Conservation (phyloP, 169 alveolate species). For the Besnoitia besnoiti region DNA sequence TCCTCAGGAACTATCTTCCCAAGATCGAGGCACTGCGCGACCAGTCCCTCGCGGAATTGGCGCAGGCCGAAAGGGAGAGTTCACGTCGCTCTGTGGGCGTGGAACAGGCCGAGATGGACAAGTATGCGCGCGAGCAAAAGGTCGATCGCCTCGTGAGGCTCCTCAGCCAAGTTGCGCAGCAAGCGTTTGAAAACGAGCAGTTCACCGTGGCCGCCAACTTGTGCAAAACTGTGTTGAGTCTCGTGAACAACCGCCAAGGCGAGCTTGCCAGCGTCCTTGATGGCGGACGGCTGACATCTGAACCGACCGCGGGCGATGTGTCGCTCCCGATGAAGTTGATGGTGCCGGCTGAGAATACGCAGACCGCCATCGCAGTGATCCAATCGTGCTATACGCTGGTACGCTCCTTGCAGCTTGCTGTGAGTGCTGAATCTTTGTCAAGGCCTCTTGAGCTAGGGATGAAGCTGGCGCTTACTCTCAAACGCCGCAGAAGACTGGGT, state of each 20-base stretch:
- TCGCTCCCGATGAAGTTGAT: neutral
- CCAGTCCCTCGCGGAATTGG: neutral
- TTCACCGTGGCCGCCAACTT: conserved; percentile 7
- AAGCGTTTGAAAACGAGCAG: neutral
- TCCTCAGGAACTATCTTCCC: conserved; percentile 5
- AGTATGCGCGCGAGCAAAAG: neutral
- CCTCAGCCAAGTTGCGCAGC: neutral
- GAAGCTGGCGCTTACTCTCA: no score
- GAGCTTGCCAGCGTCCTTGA: neutral
- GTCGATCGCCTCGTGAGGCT: neutral
- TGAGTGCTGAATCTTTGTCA: no score
- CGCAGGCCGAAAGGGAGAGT: neutral
- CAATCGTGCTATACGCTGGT: conserved; percentile 7
- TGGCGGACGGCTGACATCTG: neutral
- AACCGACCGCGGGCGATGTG: neutral
- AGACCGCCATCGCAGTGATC: conserved; percentile 17
- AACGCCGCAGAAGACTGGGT: no score
- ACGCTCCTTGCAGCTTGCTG: neutral
- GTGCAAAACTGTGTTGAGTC: conserved; percentile 9
- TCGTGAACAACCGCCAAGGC: neutral
- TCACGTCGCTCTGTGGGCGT: neutral
- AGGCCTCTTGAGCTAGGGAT: no score
- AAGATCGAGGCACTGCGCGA: neutral
- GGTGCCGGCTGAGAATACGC: neutral
- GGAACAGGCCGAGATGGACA: neutral